Conservation (phyloP, 257 asterid genomes). For the Ligustrum vulgare region DNA sequence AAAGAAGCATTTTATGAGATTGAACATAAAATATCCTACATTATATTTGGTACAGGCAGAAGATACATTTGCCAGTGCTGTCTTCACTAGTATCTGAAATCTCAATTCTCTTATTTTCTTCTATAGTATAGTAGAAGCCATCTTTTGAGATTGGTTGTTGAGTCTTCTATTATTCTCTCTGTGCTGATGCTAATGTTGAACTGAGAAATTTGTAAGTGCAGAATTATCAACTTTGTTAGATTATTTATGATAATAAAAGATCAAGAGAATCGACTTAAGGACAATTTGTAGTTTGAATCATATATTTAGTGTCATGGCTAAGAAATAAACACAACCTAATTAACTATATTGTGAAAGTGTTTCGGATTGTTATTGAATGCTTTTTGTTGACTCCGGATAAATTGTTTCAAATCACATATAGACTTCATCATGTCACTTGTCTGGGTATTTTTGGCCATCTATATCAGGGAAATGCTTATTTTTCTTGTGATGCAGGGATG, state of each 20-base stretch:
- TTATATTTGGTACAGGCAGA: neutral
- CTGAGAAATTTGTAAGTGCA: neutral
- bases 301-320: neutral
- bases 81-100: neutral
- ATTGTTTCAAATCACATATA: neutral
- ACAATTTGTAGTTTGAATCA: neutral
- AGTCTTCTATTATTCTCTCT: neutral
- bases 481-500: constrained; percentile 6
- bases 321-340: neutral
- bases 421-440: neutral
- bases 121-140: neutral
- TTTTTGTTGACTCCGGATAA: neutral
- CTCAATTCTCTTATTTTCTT: neutral
- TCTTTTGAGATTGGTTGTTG: neutral
- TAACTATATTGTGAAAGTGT: neutral
- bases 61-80: neutral
- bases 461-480: constrained; percentile 8
- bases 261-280: neutral
- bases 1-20: neutral
- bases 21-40: neutral
- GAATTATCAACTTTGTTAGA: neutral
- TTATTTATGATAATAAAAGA: neutral
- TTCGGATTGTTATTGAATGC: neutral
- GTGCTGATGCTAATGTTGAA: constrained; percentile 2
- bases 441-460: constrained; percentile 14